A percentile compares a stretch with the other conserved stretches of the same genome.
Conservation (phyloP, 345 rosid species). For the Aquilaria yunnanensis region DNA sequence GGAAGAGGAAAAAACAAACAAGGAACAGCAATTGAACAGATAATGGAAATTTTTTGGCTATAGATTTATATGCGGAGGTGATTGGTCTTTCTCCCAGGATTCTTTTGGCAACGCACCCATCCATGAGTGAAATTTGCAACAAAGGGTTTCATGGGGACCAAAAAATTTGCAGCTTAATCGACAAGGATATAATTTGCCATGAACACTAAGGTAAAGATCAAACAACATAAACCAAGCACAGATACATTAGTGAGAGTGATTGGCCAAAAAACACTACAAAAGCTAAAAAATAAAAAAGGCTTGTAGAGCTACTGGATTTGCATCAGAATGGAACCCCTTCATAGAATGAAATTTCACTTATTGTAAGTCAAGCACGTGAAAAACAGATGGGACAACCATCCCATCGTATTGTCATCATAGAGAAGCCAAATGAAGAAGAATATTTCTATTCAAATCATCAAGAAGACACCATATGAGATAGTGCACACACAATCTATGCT, state of each 20-base stretch:
- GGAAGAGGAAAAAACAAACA: too few species aligned
- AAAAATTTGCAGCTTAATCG: constrained; percentile 34
- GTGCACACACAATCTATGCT: constrained; percentile 13
- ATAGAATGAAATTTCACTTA: constrained; percentile 54
- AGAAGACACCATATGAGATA: constrained; percentile 17
- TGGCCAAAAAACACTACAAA: too few species aligned
- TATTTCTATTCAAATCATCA: constrained; percentile 95
- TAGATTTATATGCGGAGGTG: constrained; percentile 37
- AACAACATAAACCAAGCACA: constrained; percentile 15
- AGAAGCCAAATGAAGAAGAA: constrained; percentile 96
- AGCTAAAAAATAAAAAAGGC: constrained; percentile 21
- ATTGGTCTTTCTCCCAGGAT: constrained; percentile 36
- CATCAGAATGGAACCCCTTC: constrained; percentile 72
- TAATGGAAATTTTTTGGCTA: not conserved
- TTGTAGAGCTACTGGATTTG: constrained; percentile 65
- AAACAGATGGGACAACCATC: constrained; percentile 70
- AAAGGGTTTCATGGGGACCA: constrained; percentile 41
- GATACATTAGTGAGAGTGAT: too few species aligned
- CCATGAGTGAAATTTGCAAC: constrained; percentile 33
- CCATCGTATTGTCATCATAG: constrained; percentile 48
- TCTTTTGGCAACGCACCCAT: constrained; percentile 29
- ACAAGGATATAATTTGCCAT: constrained; percentile 34
- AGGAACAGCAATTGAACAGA: too few species aligned
- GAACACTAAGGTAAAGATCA: constrained; percentile 28
- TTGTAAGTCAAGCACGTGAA: constrained; percentile 60